Evolutionary conservation across 2,329 filamentous ascomycete genomes (phyloP), one percentile per base, ranked within the genome.

Genomic region (Graphiopsis chlorocephala): DNA sequence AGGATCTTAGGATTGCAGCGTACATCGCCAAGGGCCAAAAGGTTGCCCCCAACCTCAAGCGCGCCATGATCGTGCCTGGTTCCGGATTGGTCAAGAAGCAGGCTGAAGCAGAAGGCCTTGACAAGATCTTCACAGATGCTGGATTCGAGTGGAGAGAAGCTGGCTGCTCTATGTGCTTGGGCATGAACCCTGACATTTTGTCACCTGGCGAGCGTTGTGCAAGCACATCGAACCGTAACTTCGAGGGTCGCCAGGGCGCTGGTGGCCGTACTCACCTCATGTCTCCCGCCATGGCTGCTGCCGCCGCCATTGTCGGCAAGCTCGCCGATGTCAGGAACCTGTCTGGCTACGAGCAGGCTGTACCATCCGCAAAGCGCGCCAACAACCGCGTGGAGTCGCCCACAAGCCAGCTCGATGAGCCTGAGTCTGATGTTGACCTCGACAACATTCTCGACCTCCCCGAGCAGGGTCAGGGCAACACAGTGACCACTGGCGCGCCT

Each of bases 101-200:
- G 78, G 95, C 95, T 6, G 94, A 99, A 80, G 82, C 86, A 2
- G 95, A 98, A 79, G 94, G 94, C 61, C 87, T 99, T 4, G 92
- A 98, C 80, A 92, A 93, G 82, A 90, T 97, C 75, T 98, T 99
- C 79, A 75, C 82, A 10, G 92, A 96, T 67, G 93, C 95, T 57
- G 95, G 95, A 8, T 98, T 98, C 71, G 94, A 98, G 78, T 98
- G 94, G 94, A 88, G 95, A 76, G 95, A 99, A 82, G 95, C 95
- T 70, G 95, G 95, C 58, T 99, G 95, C 86, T 96, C 92, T 68
- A 99, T 99, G 95, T 98, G 95, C 77, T 85, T 99, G 63, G 95
- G 95, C 77, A 99, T 99, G 94, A 99, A 99, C 83, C 94, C 95
- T 0, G 95, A 99, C 77, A 98, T 99, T 68, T 86, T 98, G 55